phyloP scores from a whole-genome alignment of 805 yeast genomes.

The Wickerhamomyces mucosus region DNA sequence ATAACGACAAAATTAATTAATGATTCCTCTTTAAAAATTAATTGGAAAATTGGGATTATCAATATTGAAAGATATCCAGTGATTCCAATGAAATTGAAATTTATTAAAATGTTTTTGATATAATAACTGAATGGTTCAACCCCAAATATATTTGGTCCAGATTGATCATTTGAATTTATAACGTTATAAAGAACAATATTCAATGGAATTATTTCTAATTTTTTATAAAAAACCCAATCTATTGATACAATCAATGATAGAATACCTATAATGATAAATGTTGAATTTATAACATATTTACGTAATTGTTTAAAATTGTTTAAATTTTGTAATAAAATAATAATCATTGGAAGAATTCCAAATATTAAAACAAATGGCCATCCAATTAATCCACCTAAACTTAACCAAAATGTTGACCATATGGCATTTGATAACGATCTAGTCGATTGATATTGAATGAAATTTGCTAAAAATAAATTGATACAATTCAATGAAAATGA shows the following conservation, averaged over 20 bases:
- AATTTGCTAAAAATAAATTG: constrained; percentile 33
- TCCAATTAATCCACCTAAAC: constrained; percentile 71
- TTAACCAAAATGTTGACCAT: constrained; percentile 31
- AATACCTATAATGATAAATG: neutral
- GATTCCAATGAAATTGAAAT: constrained; percentile 52
- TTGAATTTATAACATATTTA: constrained; percentile 5
- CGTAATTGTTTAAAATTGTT: neutral
- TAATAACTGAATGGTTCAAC: constrained; percentile 74
- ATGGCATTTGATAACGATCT: constrained; percentile 15
- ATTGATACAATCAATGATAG: constrained; percentile 23
- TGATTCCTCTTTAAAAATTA: constrained; percentile 7
- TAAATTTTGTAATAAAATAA: constrained; percentile 9
- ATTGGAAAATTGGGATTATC: constrained; percentile 19
- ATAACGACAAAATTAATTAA: constrained; percentile 18
- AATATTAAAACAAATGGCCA: constrained; percentile 83
- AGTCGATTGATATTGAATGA: constrained; percentile 21
- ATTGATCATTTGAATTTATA: constrained; percentile 43
- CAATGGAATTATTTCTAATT: constrained; percentile 58
- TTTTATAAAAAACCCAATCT: constrained; percentile 57
- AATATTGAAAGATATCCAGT: constrained; percentile 33
- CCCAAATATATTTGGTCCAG: constrained; percentile 91
- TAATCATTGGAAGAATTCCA: constrained; percentile 37
- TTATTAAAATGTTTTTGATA: constrained; percentile 54
- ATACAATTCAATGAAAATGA: constrained; percentile 56
- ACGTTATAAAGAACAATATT: constrained; percentile 84